phyloP scores from a whole-genome alignment of 768 basidiomycete species.

The Phaeotremella fagi region DNA sequence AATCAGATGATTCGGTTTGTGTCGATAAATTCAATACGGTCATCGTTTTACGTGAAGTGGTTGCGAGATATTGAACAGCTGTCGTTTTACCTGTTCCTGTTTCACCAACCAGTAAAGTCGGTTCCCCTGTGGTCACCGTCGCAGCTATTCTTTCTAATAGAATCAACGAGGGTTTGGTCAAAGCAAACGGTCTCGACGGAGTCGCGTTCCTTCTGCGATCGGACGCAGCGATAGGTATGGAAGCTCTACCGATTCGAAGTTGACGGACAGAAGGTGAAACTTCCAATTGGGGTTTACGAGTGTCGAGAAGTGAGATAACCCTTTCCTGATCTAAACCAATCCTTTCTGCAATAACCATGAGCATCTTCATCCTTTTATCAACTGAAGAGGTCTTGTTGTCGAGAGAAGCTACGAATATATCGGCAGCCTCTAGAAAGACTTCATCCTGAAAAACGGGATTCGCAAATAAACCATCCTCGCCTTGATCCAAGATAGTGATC shows the following conservation, averaged over 20 bases:
- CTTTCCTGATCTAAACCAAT: constrained; percentile 68
- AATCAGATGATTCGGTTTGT: constrained; percentile 90
- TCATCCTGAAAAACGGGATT: constrained; percentile 79
- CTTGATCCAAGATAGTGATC: constrained; percentile 26
- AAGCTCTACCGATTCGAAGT: constrained; percentile 61
- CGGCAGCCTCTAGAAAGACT: constrained; percentile 78
- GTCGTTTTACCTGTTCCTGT: constrained; percentile 99
- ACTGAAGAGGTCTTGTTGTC: constrained; percentile 25
- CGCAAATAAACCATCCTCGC: constrained; percentile 53
- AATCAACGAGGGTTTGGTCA: constrained; percentile 76
- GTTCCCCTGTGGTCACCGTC: constrained; percentile 68
- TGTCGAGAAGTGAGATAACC: constrained; percentile 63
- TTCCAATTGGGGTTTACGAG: constrained; percentile 63
- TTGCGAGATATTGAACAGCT: constrained; percentile 76
- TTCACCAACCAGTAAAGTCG: constrained; percentile 88
- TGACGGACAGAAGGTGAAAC: constrained; percentile 56
- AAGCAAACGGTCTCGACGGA: constrained; percentile 61
- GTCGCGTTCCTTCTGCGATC: constrained; percentile 1
- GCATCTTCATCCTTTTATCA: constrained; percentile 48
- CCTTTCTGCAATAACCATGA: constrained; percentile 57
- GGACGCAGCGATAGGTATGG: constrained; percentile 34
- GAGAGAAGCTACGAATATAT: constrained; percentile 78
- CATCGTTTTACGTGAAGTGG: constrained; percentile 67
- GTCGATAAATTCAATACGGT: constrained; percentile 90
- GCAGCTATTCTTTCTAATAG: constrained; percentile 76